Evolutionary conservation across 495 filamentous ascomycete species (phyloP).

Genomic region (Aspergillus indologenus): DNA sequence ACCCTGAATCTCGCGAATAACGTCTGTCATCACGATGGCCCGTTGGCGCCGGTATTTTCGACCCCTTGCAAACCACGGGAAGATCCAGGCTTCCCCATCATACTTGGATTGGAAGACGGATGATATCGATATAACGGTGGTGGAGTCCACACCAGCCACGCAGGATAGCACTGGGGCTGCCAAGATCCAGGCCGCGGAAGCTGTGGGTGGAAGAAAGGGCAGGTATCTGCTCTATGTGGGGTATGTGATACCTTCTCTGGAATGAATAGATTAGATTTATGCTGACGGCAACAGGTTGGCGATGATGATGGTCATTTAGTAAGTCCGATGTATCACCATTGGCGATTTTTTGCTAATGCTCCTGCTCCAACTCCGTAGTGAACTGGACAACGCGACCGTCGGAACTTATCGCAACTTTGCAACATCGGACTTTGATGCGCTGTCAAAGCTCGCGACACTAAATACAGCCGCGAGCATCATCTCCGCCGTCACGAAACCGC

Average conservation of each 20-base stretch:
- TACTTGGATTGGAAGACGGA: constrained; percentile 13
- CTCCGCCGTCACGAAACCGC: constrained; percentile 45
- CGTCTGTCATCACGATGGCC: constrained; percentile 9
- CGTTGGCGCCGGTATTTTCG: constrained; percentile 7
- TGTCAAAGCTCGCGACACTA: constrained; percentile 41
- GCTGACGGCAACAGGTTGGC: constrained; percentile 25
- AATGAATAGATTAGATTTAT: no score
- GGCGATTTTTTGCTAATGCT: background rate
- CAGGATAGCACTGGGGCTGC: constrained; percentile 24
- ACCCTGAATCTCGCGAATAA: background rate
- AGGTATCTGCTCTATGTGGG: constrained; percentile 41
- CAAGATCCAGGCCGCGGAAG: constrained; percentile 41
- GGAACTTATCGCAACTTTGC: constrained; percentile 48
- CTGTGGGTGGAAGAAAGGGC: constrained; percentile 41
- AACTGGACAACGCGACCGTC: constrained; percentile 48
- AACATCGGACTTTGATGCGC: constrained; percentile 39
- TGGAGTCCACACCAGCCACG: background rate
- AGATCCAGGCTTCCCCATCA: constrained; percentile 1
- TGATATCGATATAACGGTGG: constrained; percentile 9
- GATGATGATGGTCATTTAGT: constrained; percentile 50
- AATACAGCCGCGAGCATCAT: constrained; percentile 45
- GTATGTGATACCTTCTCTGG: constrained; percentile 27
- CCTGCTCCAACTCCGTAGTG: constrained; percentile 15
- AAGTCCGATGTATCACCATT: constrained; percentile 12
- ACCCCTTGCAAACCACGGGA: constrained; percentile 1